These are phyloP conservation scores for Telopea speciosissima DNA, from an alignment of 177 flowering plant genomes.

Conservation along the genomic window DNA sequence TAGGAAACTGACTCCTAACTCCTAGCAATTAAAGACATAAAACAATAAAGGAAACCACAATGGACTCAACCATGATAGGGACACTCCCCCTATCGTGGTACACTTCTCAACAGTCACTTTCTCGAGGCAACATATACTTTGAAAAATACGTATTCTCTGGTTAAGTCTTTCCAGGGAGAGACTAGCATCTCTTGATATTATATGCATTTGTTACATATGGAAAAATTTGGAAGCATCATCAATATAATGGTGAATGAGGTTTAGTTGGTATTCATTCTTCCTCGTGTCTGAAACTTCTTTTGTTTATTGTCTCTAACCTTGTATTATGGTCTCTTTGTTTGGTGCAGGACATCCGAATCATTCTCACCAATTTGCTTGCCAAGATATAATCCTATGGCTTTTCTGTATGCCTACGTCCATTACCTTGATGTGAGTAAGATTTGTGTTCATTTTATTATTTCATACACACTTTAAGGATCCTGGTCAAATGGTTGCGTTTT, in stretches of 20 bases:
- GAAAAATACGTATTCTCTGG: too few species aligned
- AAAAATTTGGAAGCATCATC: neutral
- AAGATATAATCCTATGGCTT: slow-evolving; percentile 96
- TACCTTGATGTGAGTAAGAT: slow-evolving; percentile 78
- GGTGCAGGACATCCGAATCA: slow-evolving; percentile 96
- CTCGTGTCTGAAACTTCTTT: neutral
- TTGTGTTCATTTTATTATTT: slow-evolving; percentile 1
- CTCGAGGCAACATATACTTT: too few species aligned
- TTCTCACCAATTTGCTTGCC: slow-evolving; percentile 98
- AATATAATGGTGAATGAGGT: neutral
- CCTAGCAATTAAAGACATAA: too few species aligned
- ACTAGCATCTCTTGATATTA: too few species aligned
- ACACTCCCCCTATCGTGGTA: too few species aligned
- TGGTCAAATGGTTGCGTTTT: neutral
- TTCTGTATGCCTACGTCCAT: slow-evolving; percentile 90
- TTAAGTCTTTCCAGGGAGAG: too few species aligned
- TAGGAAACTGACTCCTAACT: too few species aligned
- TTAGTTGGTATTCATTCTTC: neutral
- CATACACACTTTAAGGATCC: neutral
- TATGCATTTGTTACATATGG: neutral
- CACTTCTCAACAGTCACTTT: too few species aligned
- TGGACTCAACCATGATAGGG: too few species aligned
- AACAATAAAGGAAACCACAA: too few species aligned
- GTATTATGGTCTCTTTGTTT: slow-evolving; percentile 4
- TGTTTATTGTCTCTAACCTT: slow-evolving; percentile 5